Evolutionary conservation across 2,329 filamentous ascomycete species (phyloP).

Genomic region (Diatrype stigma): DNA sequence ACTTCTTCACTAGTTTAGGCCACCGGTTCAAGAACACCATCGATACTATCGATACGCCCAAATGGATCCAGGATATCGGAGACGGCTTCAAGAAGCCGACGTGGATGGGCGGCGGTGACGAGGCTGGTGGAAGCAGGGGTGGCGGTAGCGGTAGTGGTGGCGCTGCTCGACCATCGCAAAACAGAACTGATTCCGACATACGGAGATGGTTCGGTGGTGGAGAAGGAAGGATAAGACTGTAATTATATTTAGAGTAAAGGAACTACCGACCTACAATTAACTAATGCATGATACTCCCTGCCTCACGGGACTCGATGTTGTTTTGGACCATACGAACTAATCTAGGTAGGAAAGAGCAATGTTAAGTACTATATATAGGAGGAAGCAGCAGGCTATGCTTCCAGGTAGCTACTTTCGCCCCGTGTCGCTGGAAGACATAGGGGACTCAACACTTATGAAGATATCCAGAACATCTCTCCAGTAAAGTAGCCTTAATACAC

Average conservation of each 20-base stretch:
- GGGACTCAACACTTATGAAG: too few species aligned
- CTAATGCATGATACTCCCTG: too few species aligned
- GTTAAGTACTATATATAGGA: too few species aligned
- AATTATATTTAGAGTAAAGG: conserved; percentile 1
- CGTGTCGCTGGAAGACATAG: too few species aligned
- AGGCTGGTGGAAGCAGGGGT: conserved; percentile 22
- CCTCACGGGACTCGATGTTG: too few species aligned
- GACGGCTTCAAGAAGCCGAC: conserved; percentile 69
- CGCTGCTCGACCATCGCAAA: conserved; percentile 2
- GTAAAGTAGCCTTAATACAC: too few species aligned
- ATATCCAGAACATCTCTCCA: too few species aligned
- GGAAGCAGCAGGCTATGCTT: too few species aligned
- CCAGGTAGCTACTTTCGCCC: too few species aligned
- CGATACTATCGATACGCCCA: conserved; percentile 74
- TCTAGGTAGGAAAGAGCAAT: too few species aligned
- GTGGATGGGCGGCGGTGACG: conserved; percentile 66
- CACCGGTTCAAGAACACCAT: conserved; percentile 90
- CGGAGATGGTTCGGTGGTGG: conserved; percentile 58
- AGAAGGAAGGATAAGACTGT: conserved; percentile 33
- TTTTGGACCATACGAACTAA: too few species aligned
- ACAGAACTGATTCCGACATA: conserved; percentile 38
- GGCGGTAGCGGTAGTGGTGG: conserved; percentile 20
- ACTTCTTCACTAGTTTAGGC: conserved; percentile 77
- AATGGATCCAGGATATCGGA: conserved; percentile 73
- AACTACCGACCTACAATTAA: background rate